Conservation (phyloP, 148 eudicot genomes). For the Silene conica region DNA sequence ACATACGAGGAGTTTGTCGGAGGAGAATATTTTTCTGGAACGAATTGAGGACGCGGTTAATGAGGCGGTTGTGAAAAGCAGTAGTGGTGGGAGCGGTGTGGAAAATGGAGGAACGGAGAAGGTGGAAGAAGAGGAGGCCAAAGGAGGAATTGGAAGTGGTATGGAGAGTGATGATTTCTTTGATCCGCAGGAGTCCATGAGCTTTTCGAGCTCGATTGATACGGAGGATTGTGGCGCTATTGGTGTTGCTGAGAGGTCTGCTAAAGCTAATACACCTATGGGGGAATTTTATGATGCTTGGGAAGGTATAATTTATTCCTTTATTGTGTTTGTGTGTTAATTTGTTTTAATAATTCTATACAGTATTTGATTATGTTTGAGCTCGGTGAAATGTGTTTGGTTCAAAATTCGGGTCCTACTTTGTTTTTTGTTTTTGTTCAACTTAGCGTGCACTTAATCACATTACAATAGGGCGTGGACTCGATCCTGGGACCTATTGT, state of each 20-base stretch:
- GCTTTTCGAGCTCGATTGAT: slow-evolving; percentile 40
- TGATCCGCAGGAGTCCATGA: slow-evolving; percentile 68
- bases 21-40: slow-evolving; percentile 34
- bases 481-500: no score
- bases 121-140: slow-evolving; percentile 12
- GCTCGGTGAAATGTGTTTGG: background rate
- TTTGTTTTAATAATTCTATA: background rate
- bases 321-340: background rate
- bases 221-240: slow-evolving; percentile 30
- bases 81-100: slow-evolving; percentile 16
- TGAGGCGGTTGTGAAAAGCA: slow-evolving; percentile 15
- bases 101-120: slow-evolving; percentile 17
- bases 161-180: slow-evolving; percentile 49
- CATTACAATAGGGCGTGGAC: no score
- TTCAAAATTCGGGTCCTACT: background rate
- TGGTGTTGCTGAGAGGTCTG: slow-evolving; percentile 38
- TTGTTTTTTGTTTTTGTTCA: no score
- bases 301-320: slow-evolving; percentile 56
- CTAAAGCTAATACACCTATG: slow-evolving; percentile 32
- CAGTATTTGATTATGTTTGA: slow-evolving; percentile 12
- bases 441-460: no score
- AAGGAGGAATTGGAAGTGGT: slow-evolving; percentile 10
- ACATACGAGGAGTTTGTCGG: slow-evolving; percentile 40
- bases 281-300: slow-evolving; percentile 91
- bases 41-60: slow-evolving; percentile 22